These are phyloP conservation scores for Gnomoniopsis sp. DNA, from an alignment of 2,329 filamentous ascomycete genomes.

Conservation along the genomic window DNA sequence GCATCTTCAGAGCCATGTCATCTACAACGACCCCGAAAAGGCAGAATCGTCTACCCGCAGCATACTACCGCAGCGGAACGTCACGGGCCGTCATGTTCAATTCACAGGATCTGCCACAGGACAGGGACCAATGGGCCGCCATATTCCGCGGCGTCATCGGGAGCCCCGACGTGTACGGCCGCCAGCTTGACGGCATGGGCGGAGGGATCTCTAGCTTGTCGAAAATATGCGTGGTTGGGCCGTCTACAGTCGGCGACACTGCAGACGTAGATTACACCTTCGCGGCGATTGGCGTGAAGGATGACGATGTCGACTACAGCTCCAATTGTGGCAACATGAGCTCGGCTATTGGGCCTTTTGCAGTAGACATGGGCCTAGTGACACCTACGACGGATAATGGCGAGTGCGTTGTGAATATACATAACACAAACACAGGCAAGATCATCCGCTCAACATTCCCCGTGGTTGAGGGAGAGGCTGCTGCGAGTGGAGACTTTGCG, in stretches of 20 bases:
- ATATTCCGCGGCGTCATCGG: slow-evolving; percentile 61
- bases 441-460: slow-evolving; percentile 36
- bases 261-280: slow-evolving; percentile 70
- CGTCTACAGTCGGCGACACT: slow-evolving; percentile 38
- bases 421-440: slow-evolving; percentile 71
- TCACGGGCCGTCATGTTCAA: slow-evolving; percentile 63
- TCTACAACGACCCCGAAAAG: not conserved
- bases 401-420: slow-evolving; percentile 52
- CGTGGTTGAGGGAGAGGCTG: slow-evolving; percentile 35
- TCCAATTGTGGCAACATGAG: slow-evolving; percentile 78
- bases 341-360: slow-evolving; percentile 63
- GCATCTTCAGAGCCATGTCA: not conserved
- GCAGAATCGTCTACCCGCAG: slow-evolving; percentile 37
- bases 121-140: slow-evolving; percentile 42
- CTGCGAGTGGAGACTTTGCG: slow-evolving; percentile 29
- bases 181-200: slow-evolving; percentile 71
- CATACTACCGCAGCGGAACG: slow-evolving; percentile 68
- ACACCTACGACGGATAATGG: slow-evolving; percentile 19
- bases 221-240: slow-evolving; percentile 66
- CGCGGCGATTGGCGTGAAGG: slow-evolving; percentile 62
- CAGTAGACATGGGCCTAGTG: slow-evolving; percentile 52
- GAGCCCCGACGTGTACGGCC: slow-evolving; percentile 61
- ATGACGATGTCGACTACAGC: slow-evolving; percentile 59
- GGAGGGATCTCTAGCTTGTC: slow-evolving; percentile 66
- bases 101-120: slow-evolving; percentile 45